Conservation (phyloP, 1,284 basidiomycete species). For the Ceratobasidium sp. region DNA sequence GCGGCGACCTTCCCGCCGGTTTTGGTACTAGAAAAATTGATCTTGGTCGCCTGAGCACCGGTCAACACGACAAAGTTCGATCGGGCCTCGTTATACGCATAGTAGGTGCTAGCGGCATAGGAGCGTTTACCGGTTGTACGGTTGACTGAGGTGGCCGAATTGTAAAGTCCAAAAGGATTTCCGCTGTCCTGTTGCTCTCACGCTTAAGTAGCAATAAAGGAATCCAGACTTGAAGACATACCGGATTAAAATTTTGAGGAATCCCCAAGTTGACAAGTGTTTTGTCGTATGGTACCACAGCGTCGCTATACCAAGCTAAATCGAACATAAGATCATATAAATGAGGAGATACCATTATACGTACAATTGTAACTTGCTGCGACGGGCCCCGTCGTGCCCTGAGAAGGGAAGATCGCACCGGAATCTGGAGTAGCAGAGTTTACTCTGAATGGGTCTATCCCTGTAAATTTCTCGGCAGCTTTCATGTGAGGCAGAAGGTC, state of each 20-base stretch:
- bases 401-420: constrained; percentile 51
- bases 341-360: constrained; percentile 48
- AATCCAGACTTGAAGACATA: background rate
- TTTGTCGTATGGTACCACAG: constrained; percentile 44
- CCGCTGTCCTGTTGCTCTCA: constrained; percentile 19
- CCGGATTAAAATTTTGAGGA: constrained; percentile 42
- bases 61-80: constrained; percentile 54
- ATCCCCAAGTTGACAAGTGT: constrained; percentile 37
- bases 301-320: constrained; percentile 47
- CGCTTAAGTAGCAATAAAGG: background rate
- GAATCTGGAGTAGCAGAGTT: constrained; percentile 50
- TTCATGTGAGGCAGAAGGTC: constrained; percentile 57
- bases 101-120: constrained; percentile 54
- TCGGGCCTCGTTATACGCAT: constrained; percentile 50
- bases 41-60: constrained; percentile 52
- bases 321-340: constrained; percentile 28
- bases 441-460: constrained; percentile 50
- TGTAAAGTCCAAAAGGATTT: constrained; percentile 41
- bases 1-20: constrained; percentile 50
- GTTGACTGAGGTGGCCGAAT: constrained; percentile 47
- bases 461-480: constrained; percentile 56
- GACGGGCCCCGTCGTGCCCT: constrained; percentile 54
- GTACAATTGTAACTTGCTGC: constrained; percentile 54
- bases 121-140: constrained; percentile 54
- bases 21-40: constrained; percentile 50